Percentiles rank a stretch among this genome's conserved stretches.
phyloP scores from a whole-genome alignment of 441 rosid species.

The Jatropha multifida region DNA sequence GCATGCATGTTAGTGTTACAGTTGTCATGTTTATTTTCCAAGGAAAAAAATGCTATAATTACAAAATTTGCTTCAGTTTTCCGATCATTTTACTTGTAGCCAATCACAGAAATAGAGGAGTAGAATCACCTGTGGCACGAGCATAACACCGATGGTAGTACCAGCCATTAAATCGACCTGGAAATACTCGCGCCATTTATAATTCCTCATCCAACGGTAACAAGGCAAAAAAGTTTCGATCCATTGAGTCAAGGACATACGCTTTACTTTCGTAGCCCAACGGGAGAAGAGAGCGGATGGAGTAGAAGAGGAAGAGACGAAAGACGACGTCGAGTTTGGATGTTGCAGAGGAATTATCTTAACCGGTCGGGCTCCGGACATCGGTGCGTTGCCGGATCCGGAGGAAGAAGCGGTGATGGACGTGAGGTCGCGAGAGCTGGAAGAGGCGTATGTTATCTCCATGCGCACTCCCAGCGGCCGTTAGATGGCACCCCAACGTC shows the following conservation, averaged over 20 bases:
- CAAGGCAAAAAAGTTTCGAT: constrained; percentile 65
- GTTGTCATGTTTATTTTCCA: constrained; percentile 1
- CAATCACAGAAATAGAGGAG: constrained; percentile 9
- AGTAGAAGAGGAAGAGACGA: constrained; percentile 24
- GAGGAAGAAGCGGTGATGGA: constrained; percentile 17
- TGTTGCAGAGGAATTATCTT: constrained; percentile 73
- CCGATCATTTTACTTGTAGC: constrained; percentile 16
- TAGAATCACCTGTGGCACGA: constrained; percentile 85
- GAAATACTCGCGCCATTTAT: constrained; percentile 69
- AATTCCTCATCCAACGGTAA: constrained; percentile 75
- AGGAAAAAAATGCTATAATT: background rate
- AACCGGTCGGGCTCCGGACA: constrained; percentile 48
- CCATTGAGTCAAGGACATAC: constrained; percentile 59
- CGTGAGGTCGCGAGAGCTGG: constrained; percentile 44
- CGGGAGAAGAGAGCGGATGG: constrained; percentile 33
- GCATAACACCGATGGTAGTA: constrained; percentile 83
- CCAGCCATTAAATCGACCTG: constrained; percentile 91
- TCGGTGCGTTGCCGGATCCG: constrained; percentile 37
- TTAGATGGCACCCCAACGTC: background rate
- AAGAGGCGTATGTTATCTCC: constrained; percentile 68
- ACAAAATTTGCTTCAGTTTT: background rate
- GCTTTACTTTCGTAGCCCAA: constrained; percentile 41
- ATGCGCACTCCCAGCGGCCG: constrained; percentile 25
- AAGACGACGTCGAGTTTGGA: constrained; percentile 40
- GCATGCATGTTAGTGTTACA: background rate